phyloP scores from a whole-genome alignment of 2,329 filamentous ascomycete genomes.

The Xylaria sp. region DNA sequence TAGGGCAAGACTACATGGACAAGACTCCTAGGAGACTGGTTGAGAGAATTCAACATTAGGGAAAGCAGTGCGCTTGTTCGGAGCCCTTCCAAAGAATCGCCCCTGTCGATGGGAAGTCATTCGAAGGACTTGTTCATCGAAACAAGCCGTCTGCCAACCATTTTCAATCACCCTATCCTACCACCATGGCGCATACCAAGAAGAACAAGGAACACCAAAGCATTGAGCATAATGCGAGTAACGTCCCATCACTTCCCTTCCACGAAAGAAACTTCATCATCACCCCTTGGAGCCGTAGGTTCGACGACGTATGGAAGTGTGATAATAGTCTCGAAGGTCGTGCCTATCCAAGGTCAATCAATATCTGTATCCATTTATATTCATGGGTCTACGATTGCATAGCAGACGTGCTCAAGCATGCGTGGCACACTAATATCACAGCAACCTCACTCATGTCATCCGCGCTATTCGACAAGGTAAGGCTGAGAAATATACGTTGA shows the following conservation, averaged over 20 bases:
- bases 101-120: neutral
- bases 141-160: neutral
- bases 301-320: neutral
- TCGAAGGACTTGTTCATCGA: neutral
- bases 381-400: no score
- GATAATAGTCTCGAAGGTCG: neutral
- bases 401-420: no score
- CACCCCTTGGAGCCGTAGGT: no score
- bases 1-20: neutral
- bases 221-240: neutral
- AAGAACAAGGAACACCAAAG: neutral
- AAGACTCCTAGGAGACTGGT: no score
- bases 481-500: neutral
- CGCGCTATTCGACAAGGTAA: neutral
- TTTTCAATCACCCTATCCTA: neutral
- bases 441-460: neutral
- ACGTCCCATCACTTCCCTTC: neutral
- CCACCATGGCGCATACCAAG: neutral
- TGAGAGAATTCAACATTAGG: neutral
- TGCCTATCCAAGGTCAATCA: neutral
- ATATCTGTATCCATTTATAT: neutral
- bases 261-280: neutral
- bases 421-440: neutral
- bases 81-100: neutral
- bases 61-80: neutral